phyloP scores from a whole-genome alignment of 148 eudicot genomes.

The Rhododendron molle region DNA sequence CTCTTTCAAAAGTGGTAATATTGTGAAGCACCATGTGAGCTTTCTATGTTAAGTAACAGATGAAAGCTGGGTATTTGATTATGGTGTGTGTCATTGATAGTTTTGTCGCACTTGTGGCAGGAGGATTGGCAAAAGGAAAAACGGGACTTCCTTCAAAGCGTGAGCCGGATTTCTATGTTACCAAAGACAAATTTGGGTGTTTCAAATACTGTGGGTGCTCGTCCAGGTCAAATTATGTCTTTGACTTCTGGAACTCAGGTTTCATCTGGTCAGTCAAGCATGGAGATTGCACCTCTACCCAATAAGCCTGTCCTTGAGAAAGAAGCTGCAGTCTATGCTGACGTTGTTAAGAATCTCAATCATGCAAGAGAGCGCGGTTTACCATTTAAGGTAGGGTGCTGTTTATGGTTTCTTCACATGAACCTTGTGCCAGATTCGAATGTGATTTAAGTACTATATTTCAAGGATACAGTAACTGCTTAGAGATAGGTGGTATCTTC shows the following conservation, averaged over 20 bases:
- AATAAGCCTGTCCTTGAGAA: conserved; percentile 67
- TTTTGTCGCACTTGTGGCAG: conserved; percentile 29
- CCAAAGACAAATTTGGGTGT: conserved; percentile 64
- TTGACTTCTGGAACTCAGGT: conserved; percentile 48
- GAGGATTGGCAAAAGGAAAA: conserved; percentile 96
- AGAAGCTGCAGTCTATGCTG: conserved; percentile 80
- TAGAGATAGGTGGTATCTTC: background rate
- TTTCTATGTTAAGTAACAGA: background rate
- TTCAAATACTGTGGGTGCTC: conserved; percentile 39
- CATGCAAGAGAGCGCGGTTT: conserved; percentile 70
- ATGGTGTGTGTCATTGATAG: conserved; percentile 8
- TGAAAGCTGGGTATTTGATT: conserved; percentile 2
- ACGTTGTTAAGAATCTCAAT: conserved; percentile 67
- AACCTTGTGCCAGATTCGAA: background rate
- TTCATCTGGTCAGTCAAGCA: conserved; percentile 51
- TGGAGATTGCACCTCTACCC: conserved; percentile 58
- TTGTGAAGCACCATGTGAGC: background rate
- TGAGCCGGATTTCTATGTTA: conserved; percentile 73
- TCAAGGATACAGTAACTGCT: background rate
- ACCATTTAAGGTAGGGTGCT: conserved; percentile 62
- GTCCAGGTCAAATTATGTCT: conserved; percentile 55
- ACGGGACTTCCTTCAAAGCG: conserved; percentile 83
- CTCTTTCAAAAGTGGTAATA: background rate
- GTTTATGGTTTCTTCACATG: background rate
- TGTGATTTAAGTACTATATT: background rate